Conservation (phyloP, 1,284 basidiomycete genomes). For the Ceratobasidium sp. region DNA sequence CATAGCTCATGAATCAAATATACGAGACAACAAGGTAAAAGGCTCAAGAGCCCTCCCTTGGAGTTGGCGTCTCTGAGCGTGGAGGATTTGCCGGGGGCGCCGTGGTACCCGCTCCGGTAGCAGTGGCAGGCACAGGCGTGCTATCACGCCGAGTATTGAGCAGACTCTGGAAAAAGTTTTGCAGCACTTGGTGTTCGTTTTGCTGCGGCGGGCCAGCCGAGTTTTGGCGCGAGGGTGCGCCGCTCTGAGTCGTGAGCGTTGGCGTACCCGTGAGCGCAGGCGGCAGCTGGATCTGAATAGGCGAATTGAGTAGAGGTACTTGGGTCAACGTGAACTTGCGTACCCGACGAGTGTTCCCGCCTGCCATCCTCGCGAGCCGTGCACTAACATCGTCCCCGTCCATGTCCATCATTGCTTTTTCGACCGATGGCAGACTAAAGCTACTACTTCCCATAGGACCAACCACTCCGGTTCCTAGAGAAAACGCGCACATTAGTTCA, state of each 20-base stretch:
- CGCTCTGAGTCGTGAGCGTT: constrained; percentile 7
- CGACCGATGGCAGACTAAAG: constrained; percentile 85
- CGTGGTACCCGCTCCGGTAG: neutral
- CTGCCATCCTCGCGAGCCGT: constrained; percentile 53
- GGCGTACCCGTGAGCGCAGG: constrained; percentile 13
- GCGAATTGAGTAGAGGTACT: constrained; percentile 41
- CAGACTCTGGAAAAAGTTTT: constrained; percentile 87
- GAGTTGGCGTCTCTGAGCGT: constrained; percentile 19
- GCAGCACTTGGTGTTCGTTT: constrained; percentile 78
- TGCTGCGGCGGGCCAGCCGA: constrained; percentile 23
- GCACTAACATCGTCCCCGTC: constrained; percentile 63
- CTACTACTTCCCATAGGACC: constrained; percentile 88
- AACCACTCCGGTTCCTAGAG: constrained; percentile 65
- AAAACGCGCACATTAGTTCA: constrained; percentile 54
- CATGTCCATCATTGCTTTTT: constrained; percentile 86
- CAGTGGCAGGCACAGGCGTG: constrained; percentile 20
- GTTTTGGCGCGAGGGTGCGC: constrained; percentile 20
- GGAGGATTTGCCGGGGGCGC: constrained; percentile 4
- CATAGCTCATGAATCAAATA: too few relatives aligned
- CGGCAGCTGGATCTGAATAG: constrained; percentile 21
- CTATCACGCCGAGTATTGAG: constrained; percentile 57
- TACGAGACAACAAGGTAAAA: neutral
- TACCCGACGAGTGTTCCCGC: constrained; percentile 51
- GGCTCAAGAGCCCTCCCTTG: neutral
- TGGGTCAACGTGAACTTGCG: constrained; percentile 46